phyloP scores from a whole-genome alignment of 306 rosid genomes.

The Arachis hypogaea region DNA sequence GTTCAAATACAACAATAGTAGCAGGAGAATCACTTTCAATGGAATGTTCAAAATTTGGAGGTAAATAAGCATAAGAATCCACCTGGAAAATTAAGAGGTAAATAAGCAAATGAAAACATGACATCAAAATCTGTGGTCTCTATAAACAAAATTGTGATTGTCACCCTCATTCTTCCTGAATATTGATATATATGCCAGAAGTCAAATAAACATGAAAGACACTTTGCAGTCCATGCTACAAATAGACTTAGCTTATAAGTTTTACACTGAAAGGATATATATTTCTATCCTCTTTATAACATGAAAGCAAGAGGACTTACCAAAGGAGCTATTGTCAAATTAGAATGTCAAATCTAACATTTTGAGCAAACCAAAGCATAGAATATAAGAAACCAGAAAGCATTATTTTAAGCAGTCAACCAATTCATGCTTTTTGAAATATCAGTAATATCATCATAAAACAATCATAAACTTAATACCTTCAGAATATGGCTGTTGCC shows the following conservation, averaged over 20 bases:
- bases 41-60: conserved; percentile 74
- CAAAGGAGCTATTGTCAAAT: conserved; percentile 8
- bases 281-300: conserved; percentile 11
- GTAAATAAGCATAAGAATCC: conserved; percentile 84
- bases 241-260: neutral
- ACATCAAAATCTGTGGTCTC: conserved; percentile 27
- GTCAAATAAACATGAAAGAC: conserved; percentile 12
- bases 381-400: conserved; percentile 17
- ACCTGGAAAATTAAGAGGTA: conserved; percentile 79
- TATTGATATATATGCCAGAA: conserved; percentile 7
- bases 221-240: conserved; percentile 18
- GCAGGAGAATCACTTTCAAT: conserved; percentile 64
- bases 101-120: conserved; percentile 59
- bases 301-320: neutral
- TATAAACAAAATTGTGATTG: conserved; percentile 1
- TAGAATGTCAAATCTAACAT: conserved; percentile 4
- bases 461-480: conserved; percentile 51
- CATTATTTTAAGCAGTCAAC: conserved; percentile 4
- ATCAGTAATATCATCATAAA: neutral
- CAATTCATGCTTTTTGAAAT: neutral
- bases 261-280: conserved; percentile 5
- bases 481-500: conserved; percentile 48
- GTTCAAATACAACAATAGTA: conserved; percentile 74
- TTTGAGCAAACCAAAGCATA: neutral
- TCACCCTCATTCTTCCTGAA: conserved; percentile 25